Evolutionary conservation across 2,329 filamentous ascomycete species (phyloP).

Genomic region (Mycosphaerella sp.): DNA sequence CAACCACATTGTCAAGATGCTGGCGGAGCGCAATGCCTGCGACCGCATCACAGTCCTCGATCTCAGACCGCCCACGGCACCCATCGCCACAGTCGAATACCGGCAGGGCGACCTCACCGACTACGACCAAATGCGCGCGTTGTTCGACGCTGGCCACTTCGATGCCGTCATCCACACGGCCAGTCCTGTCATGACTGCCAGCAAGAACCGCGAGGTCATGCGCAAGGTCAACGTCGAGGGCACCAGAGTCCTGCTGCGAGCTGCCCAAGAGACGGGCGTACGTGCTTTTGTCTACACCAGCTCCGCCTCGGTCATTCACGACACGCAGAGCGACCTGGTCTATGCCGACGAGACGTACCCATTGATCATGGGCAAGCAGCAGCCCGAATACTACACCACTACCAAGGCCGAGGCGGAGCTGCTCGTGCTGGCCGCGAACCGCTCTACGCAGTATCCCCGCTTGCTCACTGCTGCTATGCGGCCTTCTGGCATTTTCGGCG

Average conservation of each 20-base stretch:
- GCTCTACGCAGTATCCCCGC: conserved; percentile 35
- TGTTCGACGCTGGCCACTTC: conserved; percentile 42
- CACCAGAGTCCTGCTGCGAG: conserved; percentile 45
- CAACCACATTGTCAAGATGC: conserved; percentile 45
- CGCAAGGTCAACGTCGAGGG: conserved; percentile 49
- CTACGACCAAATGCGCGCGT: conserved; percentile 35
- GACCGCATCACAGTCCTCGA: conserved; percentile 45
- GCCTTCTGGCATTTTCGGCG: conserved; percentile 48
- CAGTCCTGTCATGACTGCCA: conserved; percentile 38
- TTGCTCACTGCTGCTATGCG: conserved; percentile 48
- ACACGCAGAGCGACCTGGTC: conserved; percentile 41
- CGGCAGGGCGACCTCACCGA: conserved; percentile 48
- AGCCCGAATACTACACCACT: conserved; percentile 48
- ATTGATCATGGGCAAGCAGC: conserved; percentile 40
- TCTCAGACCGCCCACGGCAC: conserved; percentile 39
- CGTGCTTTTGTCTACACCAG: conserved; percentile 51
- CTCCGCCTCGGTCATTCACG: conserved; percentile 46
- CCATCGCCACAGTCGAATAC: conserved; percentile 42
- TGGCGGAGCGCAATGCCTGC: conserved; percentile 39
- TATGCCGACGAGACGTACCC: conserved; percentile 47
- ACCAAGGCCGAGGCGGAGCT: conserved; percentile 48
- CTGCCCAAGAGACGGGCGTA: conserved; percentile 44
- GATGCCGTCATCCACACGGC: conserved; percentile 48
- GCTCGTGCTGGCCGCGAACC: conserved; percentile 46
- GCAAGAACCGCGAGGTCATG: conserved; percentile 38